Percentiles rank a stretch among this genome's conserved stretches.
These are phyloP conservation scores for Phytophthora pinifolia DNA, from an alignment of 352 stramenopile genomes.

Conservation along the genomic window DNA sequence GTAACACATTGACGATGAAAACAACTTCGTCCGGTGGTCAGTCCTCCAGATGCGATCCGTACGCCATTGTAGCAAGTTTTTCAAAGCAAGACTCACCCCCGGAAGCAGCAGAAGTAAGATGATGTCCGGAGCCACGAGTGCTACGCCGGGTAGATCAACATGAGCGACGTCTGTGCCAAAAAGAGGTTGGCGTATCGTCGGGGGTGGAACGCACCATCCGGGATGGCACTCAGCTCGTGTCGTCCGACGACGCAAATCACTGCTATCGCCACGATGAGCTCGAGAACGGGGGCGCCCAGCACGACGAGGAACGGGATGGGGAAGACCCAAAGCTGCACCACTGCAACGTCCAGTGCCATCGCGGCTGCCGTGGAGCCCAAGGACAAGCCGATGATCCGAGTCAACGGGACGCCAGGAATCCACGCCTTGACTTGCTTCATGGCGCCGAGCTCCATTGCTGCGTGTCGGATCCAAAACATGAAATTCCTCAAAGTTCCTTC, in stretches of 20 bases:
- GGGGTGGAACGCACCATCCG: slow-evolving; percentile 14
- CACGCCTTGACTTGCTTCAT: slow-evolving; percentile 17
- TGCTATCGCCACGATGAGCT: slow-evolving; percentile 14
- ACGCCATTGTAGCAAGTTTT: slow-evolving; percentile 12
- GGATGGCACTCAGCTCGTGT: neutral
- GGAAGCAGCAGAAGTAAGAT: slow-evolving; percentile 9
- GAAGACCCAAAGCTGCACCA: slow-evolving; percentile 22
- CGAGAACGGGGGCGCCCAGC: slow-evolving; percentile 8
- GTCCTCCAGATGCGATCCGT: slow-evolving; percentile 12
- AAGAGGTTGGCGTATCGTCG: slow-evolving; percentile 17
- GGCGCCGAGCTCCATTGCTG: neutral
- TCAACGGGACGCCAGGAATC: slow-evolving; percentile 13
- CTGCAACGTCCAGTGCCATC: slow-evolving; percentile 12
- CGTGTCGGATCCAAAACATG: slow-evolving; percentile 29
- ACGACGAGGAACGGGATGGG: slow-evolving; percentile 27
- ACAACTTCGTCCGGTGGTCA: slow-evolving; percentile 26
- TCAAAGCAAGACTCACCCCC: slow-evolving; percentile 2
- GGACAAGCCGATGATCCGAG: slow-evolving; percentile 6
- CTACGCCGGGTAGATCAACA: slow-evolving; percentile 22
- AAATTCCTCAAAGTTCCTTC: slow-evolving; percentile 14
- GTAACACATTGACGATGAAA: slow-evolving; percentile 17
- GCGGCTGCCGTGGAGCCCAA: slow-evolving; percentile 4
- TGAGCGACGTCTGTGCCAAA: slow-evolving; percentile 16
- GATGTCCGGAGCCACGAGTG: slow-evolving; percentile 2
- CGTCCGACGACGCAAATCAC: slow-evolving; percentile 18